A percentile compares a stretch with the other conserved stretches of the same genome.
These are phyloP conservation scores for Penicillium sp. DNA, from an alignment of 2,329 filamentous ascomycete species.

Conservation along the genomic window DNA sequence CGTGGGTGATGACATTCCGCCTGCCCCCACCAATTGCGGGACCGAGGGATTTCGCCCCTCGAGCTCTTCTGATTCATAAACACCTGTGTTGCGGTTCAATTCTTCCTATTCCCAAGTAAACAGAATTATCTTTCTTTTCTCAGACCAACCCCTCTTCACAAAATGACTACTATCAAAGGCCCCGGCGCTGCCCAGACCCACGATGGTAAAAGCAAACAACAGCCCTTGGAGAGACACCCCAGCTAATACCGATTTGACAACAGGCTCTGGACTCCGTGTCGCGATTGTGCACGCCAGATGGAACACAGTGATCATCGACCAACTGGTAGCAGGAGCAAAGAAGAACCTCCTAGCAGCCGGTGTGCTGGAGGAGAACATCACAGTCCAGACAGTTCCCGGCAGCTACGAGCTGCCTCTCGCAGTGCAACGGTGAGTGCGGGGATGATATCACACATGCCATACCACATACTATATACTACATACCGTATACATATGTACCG, in stretches of 20 bases:
- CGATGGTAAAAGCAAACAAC: slow-evolving; percentile 49
- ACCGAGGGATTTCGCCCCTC: slow-evolving; percentile 14
- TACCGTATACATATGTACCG: background rate
- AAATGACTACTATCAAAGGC: slow-evolving; percentile 59
- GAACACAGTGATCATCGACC: slow-evolving; percentile 85
- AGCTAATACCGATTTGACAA: slow-evolving; percentile 7
- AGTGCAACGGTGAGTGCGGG: slow-evolving; percentile 65
- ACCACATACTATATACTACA: background rate
- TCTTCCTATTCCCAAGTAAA: background rate
- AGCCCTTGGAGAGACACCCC: background rate
- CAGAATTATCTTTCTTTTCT: background rate
- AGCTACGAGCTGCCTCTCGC: slow-evolving; percentile 93
- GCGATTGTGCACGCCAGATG: slow-evolving; percentile 95
- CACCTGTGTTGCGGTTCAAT: background rate
- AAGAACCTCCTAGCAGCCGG: slow-evolving; percentile 73
- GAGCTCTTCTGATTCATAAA: slow-evolving; percentile 2
- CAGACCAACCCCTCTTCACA: background rate
- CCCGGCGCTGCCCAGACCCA: slow-evolving; percentile 57
- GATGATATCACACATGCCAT: background rate
- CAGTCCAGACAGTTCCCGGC: slow-evolving; percentile 84
- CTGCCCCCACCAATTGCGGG: slow-evolving; percentile 18
- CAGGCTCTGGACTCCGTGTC: slow-evolving; percentile 73
- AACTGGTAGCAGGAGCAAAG: slow-evolving; percentile 76
- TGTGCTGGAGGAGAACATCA: slow-evolving; percentile 83
- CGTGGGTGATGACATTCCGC: slow-evolving; percentile 15